Conservation (phyloP, 2,329 filamentous ascomycete genomes). For the Calonectria hawksworthii region DNA sequence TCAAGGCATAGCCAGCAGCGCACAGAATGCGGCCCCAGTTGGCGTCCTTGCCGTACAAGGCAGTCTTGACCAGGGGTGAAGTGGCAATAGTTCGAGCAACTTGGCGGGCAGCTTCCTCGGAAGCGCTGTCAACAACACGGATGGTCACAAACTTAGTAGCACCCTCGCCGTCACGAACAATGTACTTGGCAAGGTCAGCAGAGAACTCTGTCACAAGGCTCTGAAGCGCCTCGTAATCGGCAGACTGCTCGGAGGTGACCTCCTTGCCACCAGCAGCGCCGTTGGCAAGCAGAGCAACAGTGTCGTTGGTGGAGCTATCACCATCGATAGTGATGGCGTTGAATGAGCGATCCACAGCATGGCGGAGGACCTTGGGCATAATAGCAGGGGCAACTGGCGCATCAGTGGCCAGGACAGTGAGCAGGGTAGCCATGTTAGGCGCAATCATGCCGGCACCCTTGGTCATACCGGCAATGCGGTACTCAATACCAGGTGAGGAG, state of each 20-base stretch:
- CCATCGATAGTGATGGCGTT: slow-evolving; percentile 98
- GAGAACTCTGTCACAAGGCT: slow-evolving; percentile 82
- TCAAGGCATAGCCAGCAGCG: slow-evolving; percentile 85
- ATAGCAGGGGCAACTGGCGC: slow-evolving; percentile 80
- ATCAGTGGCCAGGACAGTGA: slow-evolving; percentile 93
- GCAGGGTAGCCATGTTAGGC: slow-evolving; percentile 97
- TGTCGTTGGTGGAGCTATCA: slow-evolving; percentile 98
- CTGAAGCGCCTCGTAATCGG: slow-evolving; percentile 80
- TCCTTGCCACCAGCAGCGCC: slow-evolving; percentile 84
- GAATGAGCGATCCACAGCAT: slow-evolving; percentile 87
- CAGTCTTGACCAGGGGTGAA: slow-evolving; percentile 96
- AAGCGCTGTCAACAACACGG: slow-evolving; percentile 80
- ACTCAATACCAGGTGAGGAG: slow-evolving; percentile 80
- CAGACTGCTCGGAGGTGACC: slow-evolving; percentile 66
- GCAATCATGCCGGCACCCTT: slow-evolving; percentile 99
- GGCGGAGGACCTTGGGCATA: slow-evolving; percentile 78
- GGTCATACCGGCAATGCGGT: slow-evolving; percentile 92
- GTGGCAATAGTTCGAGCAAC: slow-evolving; percentile 91
- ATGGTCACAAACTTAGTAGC: slow-evolving; percentile 99
- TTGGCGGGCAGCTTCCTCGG: slow-evolving; percentile 78
- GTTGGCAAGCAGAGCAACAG: slow-evolving; percentile 93
- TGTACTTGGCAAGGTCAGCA: slow-evolving; percentile 87
- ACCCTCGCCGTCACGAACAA: slow-evolving; percentile 96
- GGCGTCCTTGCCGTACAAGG: slow-evolving; percentile 95
- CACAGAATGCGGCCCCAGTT: slow-evolving; percentile 99